Conservation (phyloP, 129 eudicot genomes). For the Helianthus annuus region DNA sequence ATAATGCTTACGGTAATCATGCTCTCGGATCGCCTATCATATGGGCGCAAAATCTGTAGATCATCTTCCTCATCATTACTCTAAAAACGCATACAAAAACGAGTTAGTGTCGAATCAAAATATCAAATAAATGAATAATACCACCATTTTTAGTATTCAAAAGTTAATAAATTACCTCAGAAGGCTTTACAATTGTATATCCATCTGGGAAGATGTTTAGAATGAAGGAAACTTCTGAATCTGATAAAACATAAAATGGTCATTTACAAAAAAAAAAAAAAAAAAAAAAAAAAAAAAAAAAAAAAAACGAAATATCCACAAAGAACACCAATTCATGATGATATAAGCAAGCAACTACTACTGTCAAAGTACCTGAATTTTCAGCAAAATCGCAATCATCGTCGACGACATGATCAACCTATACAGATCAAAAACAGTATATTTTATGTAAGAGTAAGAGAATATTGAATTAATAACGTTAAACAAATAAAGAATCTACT, state of each 20-base stretch:
- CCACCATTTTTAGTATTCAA: not conserved
- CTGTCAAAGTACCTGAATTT: slow-evolving; percentile 38
- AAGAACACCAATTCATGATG: not conserved
- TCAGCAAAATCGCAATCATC: slow-evolving; percentile 30
- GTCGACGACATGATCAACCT: slow-evolving; percentile 35
- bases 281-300: not conserved
- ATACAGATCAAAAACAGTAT: slow-evolving; percentile 7
- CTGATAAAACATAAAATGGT: slow-evolving; percentile 36
- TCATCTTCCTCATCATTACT: slow-evolving; percentile 15
- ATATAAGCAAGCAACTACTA: not conserved
- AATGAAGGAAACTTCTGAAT: slow-evolving; percentile 42
- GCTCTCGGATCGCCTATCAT: slow-evolving; percentile 34
- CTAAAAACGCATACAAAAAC: slow-evolving; percentile 14
- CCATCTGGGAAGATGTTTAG: slow-evolving; percentile 41
- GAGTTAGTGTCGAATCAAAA: slow-evolving; percentile 3
- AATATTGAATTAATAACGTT: not conserved
- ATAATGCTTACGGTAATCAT: slow-evolving; percentile 32
- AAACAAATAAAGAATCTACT: not conserved
- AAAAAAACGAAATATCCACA: not conserved
- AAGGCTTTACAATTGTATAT: slow-evolving; percentile 29
- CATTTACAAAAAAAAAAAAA: not conserved
- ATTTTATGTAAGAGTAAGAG: not conserved
- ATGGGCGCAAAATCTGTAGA: slow-evolving; percentile 27
- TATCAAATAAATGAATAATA: not conserved
- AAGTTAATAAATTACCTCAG: slow-evolving; percentile 31